phyloP scores from a whole-genome alignment of 2,329 filamentous ascomycete genomes.

The Stagonosporopsis tanaceti region DNA sequence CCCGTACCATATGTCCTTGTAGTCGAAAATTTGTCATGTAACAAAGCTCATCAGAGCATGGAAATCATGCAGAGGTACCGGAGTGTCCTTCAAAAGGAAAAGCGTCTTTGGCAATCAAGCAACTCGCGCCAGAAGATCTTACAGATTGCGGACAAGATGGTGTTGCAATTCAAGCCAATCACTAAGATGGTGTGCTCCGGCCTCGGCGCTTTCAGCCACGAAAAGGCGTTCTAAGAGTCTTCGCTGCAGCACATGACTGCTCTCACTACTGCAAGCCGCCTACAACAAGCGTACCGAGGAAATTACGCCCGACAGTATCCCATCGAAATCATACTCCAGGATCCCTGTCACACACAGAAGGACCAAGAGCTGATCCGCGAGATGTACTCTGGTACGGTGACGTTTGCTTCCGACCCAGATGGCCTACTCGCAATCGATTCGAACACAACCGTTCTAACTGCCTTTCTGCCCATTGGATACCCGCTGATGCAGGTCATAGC shows the following conservation, averaged over 20 bases:
- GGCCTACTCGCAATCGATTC: conserved; percentile 27
- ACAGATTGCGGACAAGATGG: background rate
- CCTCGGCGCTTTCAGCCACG: conserved; percentile 13
- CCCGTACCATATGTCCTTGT: background rate
- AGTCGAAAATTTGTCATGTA: background rate
- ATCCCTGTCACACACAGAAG: conserved; percentile 23
- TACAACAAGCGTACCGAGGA: conserved; percentile 4
- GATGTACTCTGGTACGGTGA: background rate
- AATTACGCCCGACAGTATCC: background rate
- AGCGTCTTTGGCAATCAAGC: background rate
- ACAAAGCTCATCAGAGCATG: background rate
- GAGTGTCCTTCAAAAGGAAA: background rate
- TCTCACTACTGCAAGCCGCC: conserved; percentile 20
- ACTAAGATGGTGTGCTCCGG: conserved; percentile 27
- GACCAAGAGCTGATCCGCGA: conserved; percentile 13
- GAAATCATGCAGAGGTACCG: background rate
- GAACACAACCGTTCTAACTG: conserved; percentile 24
- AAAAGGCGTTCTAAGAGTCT: conserved; percentile 6
- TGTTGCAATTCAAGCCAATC: background rate
- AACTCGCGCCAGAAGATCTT: background rate
- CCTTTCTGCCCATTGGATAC: conserved; percentile 19
- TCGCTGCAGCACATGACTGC: conserved; percentile 26
- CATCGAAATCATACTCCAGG: conserved; percentile 26
- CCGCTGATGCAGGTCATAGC: conserved; percentile 30
- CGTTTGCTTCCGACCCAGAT: conserved; percentile 25